Conservation (phyloP, 2,329 filamentous ascomycete genomes). For the Diplodia scrobiculata region DNA sequence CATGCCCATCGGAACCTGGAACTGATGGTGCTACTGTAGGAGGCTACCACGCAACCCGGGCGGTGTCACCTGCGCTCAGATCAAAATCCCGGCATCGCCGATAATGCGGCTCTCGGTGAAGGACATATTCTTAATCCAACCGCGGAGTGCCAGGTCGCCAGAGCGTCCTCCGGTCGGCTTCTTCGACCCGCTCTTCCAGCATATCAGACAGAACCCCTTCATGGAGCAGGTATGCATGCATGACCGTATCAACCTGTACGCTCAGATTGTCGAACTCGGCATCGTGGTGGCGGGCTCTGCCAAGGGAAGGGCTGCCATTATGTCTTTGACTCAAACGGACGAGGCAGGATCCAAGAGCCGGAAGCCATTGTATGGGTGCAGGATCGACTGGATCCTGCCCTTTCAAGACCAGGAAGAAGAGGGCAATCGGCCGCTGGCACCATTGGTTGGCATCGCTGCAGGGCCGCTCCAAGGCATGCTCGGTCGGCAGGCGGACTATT, state of each 20-base stretch:
- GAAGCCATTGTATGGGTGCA: slow-evolving; percentile 48
- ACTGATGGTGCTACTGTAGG: not conserved
- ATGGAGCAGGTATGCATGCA: slow-evolving; percentile 31
- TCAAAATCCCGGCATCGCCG: slow-evolving; percentile 34
- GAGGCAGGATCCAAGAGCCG: slow-evolving; percentile 30
- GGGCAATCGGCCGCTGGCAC: slow-evolving; percentile 48
- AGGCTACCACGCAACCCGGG: not conserved
- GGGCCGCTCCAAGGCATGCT: slow-evolving; percentile 61
- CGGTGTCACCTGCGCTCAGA: not conserved
- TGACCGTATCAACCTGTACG: slow-evolving; percentile 63
- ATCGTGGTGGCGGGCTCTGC: slow-evolving; percentile 68
- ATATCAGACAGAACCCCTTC: not conserved
- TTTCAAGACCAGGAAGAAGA: slow-evolving; percentile 56
- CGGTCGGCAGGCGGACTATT: slow-evolving; percentile 33
- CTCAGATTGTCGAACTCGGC: slow-evolving; percentile 69
- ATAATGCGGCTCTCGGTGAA: slow-evolving; percentile 50
- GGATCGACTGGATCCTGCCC: slow-evolving; percentile 61
- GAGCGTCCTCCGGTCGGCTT: slow-evolving; percentile 5
- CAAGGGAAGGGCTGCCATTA: slow-evolving; percentile 65
- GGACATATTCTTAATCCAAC: slow-evolving; percentile 51
- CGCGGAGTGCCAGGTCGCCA: slow-evolving; percentile 28
- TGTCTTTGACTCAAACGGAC: slow-evolving; percentile 57
- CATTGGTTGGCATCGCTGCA: slow-evolving; percentile 68
- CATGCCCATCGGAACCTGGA: not conserved
- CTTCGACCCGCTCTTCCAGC: slow-evolving; percentile 31